phyloP scores from a whole-genome alignment of 2,329 filamentous ascomycete genomes.

The Coniochaeta sp. region DNA sequence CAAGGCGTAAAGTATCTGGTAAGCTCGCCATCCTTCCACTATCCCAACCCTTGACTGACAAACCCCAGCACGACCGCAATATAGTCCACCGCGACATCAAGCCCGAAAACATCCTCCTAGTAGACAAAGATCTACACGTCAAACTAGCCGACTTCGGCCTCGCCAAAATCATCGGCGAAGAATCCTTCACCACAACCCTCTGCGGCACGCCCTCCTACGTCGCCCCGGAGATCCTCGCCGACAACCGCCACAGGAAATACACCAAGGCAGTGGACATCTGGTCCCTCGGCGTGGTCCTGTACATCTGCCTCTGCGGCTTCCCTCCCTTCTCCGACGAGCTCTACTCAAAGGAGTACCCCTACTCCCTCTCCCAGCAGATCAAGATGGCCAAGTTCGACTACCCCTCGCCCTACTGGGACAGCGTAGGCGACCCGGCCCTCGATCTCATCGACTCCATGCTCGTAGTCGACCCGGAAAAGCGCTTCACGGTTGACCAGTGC shows the following conservation, averaged over 20 bases:
- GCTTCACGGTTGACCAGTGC: slow-evolving; percentile 86
- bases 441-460: slow-evolving; percentile 95
- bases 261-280: slow-evolving; percentile 93
- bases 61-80: slow-evolving; percentile 78
- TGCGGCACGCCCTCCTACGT: slow-evolving; percentile 98
- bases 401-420: slow-evolving; percentile 93
- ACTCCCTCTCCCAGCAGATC: slow-evolving; percentile 82
- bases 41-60: slow-evolving; percentile 18
- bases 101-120: slow-evolving; percentile 88
- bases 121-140: slow-evolving; percentile 75
- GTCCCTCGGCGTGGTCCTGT: slow-evolving; percentile 95
- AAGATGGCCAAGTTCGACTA: slow-evolving; percentile 86
- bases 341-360: slow-evolving; percentile 73
- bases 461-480: slow-evolving; percentile 73
- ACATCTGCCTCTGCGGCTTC: slow-evolving; percentile 95
- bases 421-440: slow-evolving; percentile 76
- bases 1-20: slow-evolving; percentile 93
- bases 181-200: slow-evolving; percentile 93
- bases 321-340: slow-evolving; percentile 96
- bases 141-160: slow-evolving; percentile 96
- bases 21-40: slow-evolving; percentile 25
- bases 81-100: slow-evolving; percentile 98
- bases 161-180: slow-evolving; percentile 96
- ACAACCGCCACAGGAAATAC: slow-evolving; percentile 76
- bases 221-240: slow-evolving; percentile 87